Conservation (phyloP, 352 stramenopile genomes). For the Phytophthora parvispora region DNA sequence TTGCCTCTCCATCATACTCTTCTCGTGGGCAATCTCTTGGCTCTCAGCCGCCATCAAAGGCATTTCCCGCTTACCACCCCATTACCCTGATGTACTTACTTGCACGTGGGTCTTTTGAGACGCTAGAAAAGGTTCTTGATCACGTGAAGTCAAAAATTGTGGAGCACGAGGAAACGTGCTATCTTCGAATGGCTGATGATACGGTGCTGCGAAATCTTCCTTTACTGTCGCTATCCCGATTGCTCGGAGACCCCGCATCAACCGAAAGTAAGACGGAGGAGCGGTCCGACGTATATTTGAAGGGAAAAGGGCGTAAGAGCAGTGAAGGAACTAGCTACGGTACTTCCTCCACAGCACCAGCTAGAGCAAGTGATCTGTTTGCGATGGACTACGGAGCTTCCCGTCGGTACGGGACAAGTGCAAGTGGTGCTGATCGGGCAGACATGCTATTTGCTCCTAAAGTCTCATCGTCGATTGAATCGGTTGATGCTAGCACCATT, state of each 20-base stretch:
- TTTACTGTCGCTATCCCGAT: constrained; percentile 55
- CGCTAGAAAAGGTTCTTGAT: constrained; percentile 62
- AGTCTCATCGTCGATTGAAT: constrained; percentile 8
- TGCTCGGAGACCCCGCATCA: constrained; percentile 43
- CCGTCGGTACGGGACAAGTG: constrained; percentile 33
- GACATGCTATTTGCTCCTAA: constrained; percentile 68
- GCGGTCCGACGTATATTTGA: constrained; percentile 52
- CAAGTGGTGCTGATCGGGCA: constrained; percentile 47
- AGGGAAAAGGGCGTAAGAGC: constrained; percentile 36
- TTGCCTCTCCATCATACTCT: constrained; percentile 3
- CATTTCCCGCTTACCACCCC: constrained; percentile 60
- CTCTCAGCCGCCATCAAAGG: constrained; percentile 22
- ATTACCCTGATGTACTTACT: constrained; percentile 81
- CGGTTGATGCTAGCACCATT: neutral
- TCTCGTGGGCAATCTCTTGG: constrained; percentile 5
- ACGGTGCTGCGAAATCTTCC: constrained; percentile 56
- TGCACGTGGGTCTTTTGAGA: constrained; percentile 68
- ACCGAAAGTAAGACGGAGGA: constrained; percentile 45
- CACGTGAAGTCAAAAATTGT: constrained; percentile 68
- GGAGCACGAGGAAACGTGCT: constrained; percentile 81
- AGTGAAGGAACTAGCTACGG: constrained; percentile 5
- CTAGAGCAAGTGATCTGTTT: constrained; percentile 81
- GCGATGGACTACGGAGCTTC: constrained; percentile 63
- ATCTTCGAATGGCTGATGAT: constrained; percentile 78
- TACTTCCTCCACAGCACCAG: constrained; percentile 29